Evolutionary conservation across 176 grass and related monocot genomes (phyloP).

Genomic region (Lolium rigidum): DNA sequence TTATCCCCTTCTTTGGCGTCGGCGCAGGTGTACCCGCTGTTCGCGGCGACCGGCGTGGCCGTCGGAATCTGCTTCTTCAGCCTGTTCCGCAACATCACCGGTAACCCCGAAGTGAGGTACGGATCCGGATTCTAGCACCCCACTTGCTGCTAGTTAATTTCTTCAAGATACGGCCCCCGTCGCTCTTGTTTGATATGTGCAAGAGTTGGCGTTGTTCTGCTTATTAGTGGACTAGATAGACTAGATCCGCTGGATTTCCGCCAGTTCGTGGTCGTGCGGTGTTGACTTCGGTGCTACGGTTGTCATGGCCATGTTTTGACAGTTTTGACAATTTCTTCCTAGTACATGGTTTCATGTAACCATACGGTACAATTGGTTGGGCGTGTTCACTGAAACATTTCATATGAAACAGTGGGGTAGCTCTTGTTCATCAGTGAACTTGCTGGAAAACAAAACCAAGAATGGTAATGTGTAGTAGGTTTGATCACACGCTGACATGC

Average conservation of each 20-base stretch:
- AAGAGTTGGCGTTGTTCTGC: not conserved
- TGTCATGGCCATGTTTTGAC: not conserved
- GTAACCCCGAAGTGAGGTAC: constrained; percentile 93
- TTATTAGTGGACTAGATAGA: not conserved
- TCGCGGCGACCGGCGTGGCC: constrained; percentile 77
- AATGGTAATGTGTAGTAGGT: no score
- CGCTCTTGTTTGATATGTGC: not conserved
- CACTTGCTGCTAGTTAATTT: no score
- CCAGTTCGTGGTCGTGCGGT: not conserved
- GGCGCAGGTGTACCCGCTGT: constrained; percentile 85
- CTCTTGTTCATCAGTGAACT: no score
- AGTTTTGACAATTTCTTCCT: no score
- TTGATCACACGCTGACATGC: no score
- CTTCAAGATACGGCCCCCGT: no score
- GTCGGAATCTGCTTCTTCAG: constrained; percentile 69
- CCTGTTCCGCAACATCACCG: constrained; percentile 72
- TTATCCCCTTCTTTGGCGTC: not conserved
- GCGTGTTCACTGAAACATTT: no score
- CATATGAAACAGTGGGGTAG: no score
- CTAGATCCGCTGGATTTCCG: constrained; percentile 36
- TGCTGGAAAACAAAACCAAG: no score
- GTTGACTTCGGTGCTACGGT: not conserved
- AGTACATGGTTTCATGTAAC: no score
- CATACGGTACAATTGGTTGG: no score
- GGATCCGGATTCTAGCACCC: not conserved